Conservation (phyloP, 305 asterid genomes). For the Fraxinus nigra region DNA sequence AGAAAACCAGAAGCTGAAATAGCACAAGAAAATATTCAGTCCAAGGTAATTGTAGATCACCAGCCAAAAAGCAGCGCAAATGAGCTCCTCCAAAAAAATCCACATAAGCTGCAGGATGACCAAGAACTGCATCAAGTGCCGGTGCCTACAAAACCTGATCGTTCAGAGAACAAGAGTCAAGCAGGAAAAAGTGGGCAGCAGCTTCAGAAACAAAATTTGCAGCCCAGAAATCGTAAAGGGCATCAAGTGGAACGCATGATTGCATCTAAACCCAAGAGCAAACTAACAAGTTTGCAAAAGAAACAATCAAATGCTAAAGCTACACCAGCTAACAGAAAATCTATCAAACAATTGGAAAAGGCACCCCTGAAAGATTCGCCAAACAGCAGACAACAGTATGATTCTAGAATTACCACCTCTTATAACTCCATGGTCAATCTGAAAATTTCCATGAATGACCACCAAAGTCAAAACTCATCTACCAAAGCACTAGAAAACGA, state of each 20-base stretch:
- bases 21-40: slow-evolving; percentile 14
- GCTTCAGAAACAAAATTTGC: slow-evolving; percentile 38
- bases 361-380: slow-evolving; percentile 31
- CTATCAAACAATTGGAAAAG: slow-evolving; percentile 29
- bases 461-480: slow-evolving; percentile 20
- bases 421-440: neutral
- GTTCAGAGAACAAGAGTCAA: slow-evolving; percentile 30
- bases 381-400: slow-evolving; percentile 30
- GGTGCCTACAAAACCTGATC: slow-evolving; percentile 31
- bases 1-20: slow-evolving; percentile 14
- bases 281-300: slow-evolving; percentile 32
- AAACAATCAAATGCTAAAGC: slow-evolving; percentile 36
- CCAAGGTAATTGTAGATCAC: slow-evolving; percentile 24
- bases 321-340: slow-evolving; percentile 30
- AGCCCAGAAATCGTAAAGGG: slow-evolving; percentile 34
- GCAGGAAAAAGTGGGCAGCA: slow-evolving; percentile 39
- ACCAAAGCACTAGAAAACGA: slow-evolving; percentile 20
- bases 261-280: slow-evolving; percentile 40
- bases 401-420: slow-evolving; percentile 3
- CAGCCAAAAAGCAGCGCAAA: slow-evolving; percentile 34
- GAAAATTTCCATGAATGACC: slow-evolving; percentile 27
- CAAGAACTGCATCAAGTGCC: slow-evolving; percentile 27
- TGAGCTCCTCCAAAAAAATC: slow-evolving; percentile 32
- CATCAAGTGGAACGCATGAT: slow-evolving; percentile 35
- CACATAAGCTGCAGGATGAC: slow-evolving; percentile 28